A percentile compares a stretch with the other conserved stretches of the same genome.
These are phyloP conservation scores for Zizania palustris DNA, from an alignment of 202 grass and related monocot species.

Conservation along the genomic window DNA sequence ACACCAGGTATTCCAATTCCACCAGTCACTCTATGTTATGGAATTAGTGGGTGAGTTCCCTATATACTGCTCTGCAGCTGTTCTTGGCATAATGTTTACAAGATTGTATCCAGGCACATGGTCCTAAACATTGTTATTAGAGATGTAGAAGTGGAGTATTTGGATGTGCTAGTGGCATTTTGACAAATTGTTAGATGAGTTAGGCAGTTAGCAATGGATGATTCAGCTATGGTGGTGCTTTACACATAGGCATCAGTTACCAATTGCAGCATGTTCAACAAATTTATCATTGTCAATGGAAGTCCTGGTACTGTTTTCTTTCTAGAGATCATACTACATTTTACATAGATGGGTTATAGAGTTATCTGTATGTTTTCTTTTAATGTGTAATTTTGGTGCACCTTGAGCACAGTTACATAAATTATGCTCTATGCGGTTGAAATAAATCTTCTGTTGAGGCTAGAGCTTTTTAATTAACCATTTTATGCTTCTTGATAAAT, in stretches of 20 bases:
- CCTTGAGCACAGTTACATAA: slow-evolving; percentile 28
- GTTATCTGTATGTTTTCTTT: not conserved
- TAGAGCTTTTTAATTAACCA: slow-evolving; percentile 18
- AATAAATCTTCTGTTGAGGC: slow-evolving; percentile 10
- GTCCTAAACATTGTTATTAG: slow-evolving; percentile 24
- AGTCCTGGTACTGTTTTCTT: not conserved
- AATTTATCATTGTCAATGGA: slow-evolving; percentile 8
- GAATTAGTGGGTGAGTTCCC: slow-evolving; percentile 57
- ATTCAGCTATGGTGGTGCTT: slow-evolving; percentile 16
- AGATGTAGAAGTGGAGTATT: slow-evolving; percentile 32
- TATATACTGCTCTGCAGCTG: slow-evolving; percentile 46
- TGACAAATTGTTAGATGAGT: slow-evolving; percentile 23
- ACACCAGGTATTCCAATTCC: slow-evolving; percentile 55
- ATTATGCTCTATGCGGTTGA: slow-evolving; percentile 18
- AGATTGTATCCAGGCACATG: slow-evolving; percentile 42
- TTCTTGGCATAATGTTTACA: slow-evolving; percentile 38
- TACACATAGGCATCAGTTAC: slow-evolving; percentile 14
- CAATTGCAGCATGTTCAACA: not conserved
- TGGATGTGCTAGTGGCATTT: not conserved
- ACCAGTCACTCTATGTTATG: slow-evolving; percentile 49
- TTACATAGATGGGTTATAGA: slow-evolving; percentile 1
- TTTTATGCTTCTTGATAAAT: slow-evolving; percentile 29
- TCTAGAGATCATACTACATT: slow-evolving; percentile 7
- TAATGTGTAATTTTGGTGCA: slow-evolving; percentile 23
- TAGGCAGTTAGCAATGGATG: not conserved